A percentile compares a stretch with the other conserved stretches of the same genome.
Evolutionary conservation across 192 early-diverging fungal genomes (phyloP).

Genomic region (Linnemannia schmuckeri): DNA sequence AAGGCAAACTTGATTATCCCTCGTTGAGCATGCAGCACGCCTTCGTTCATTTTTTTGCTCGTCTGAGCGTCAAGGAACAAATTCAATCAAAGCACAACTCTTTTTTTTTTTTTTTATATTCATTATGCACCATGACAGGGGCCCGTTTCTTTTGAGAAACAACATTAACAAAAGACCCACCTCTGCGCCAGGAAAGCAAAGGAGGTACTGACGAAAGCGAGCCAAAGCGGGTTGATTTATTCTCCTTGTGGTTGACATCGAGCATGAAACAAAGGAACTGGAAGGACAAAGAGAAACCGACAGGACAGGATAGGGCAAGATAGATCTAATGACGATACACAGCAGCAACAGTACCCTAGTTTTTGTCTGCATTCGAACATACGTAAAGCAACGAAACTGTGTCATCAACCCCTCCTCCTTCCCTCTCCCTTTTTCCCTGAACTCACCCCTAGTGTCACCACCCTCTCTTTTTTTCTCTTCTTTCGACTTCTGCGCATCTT

Average conservation of each 20-base stretch:
- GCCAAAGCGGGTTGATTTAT: not conserved
- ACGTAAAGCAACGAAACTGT: not conserved
- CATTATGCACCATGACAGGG: not conserved
- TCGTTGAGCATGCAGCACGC: not conserved
- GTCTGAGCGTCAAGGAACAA: not conserved
- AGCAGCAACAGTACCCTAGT: slow-evolving; percentile 1
- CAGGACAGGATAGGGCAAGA: not conserved
- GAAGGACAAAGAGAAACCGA: slow-evolving; percentile 1
- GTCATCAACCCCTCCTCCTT: not conserved
- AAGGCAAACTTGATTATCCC: not conserved
- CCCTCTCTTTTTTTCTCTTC: not conserved
- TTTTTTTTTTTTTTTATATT: not conserved
- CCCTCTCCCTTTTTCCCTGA: not conserved
- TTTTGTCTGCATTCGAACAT: not conserved
- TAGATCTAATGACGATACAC: not conserved
- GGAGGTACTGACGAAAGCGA: not conserved
- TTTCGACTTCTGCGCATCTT: slow-evolving; percentile 6
- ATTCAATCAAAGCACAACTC: not conserved
- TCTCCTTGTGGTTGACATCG: not conserved
- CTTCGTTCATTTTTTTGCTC: no score
- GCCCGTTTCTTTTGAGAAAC: not conserved
- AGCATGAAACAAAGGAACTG: not conserved
- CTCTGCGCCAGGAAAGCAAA: not conserved
- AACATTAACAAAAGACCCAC: not conserved
- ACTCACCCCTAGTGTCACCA: not conserved